A percentile compares a stretch with the other conserved stretches of the same genome.
Evolutionary conservation across 1,284 basidiomycete species (phyloP).

Genomic region (Sporisorium sorghi): DNA sequence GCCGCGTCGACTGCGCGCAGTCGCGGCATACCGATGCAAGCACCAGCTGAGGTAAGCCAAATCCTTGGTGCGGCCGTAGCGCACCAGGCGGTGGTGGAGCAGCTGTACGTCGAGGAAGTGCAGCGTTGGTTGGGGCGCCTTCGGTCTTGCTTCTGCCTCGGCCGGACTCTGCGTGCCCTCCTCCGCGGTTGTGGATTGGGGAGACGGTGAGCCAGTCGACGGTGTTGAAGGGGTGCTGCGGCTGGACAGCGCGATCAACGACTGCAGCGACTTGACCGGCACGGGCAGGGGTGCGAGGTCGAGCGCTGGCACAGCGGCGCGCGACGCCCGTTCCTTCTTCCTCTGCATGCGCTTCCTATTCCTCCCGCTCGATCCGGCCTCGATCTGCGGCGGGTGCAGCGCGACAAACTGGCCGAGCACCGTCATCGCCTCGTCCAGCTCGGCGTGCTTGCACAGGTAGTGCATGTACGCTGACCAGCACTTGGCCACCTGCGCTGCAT

Average conservation of each 20-base stretch:
- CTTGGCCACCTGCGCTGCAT: conserved; percentile 31
- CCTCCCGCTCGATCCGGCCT: background rate
- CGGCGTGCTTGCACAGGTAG: conserved; percentile 32
- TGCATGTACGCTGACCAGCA: conserved; percentile 55
- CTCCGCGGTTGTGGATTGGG: too few species aligned
- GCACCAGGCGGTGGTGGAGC: conserved; percentile 58
- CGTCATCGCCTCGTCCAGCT: conserved; percentile 16
- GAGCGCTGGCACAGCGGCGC: background rate
- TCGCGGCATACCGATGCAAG: conserved; percentile 27
- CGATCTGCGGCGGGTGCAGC: conserved; percentile 25
- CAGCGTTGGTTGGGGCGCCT: conserved; percentile 27
- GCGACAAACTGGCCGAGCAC: conserved; percentile 11
- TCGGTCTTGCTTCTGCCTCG: background rate
- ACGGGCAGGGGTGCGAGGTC: conserved; percentile 30
- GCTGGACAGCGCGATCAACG: background rate
- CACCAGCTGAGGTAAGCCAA: conserved; percentile 36
- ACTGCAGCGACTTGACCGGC: conserved; percentile 11
- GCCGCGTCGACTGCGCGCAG: background rate
- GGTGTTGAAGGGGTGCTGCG: background rate
- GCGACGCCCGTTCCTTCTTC: background rate
- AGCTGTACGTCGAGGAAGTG: conserved; percentile 56
- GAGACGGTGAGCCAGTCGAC: too few species aligned
- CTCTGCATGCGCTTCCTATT: background rate
- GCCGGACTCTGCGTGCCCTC: too few species aligned
- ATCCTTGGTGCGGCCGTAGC: conserved; percentile 22